Percentiles rank a stretch among this genome's conserved stretches.
Conservation (phyloP, 306 rosid genomes). For the Urtica urens region DNA sequence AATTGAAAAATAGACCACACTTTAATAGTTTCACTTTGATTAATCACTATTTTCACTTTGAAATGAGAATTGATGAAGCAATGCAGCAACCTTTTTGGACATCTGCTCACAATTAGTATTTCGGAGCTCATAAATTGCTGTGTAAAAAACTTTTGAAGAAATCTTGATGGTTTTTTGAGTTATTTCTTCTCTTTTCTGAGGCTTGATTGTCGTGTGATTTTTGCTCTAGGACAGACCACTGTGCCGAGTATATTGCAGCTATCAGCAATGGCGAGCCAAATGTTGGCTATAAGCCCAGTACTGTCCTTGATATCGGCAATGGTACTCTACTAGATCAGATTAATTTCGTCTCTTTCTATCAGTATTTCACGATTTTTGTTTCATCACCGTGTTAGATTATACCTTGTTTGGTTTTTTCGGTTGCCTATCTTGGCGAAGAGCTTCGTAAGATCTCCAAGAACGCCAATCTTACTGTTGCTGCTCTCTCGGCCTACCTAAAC, state of each 20-base stretch:
- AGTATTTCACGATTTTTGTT: conserved; percentile 12
- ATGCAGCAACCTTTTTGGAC: too few species aligned
- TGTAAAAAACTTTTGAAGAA: too few species aligned
- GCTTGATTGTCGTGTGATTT: neutral
- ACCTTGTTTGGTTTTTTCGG: conserved; percentile 55
- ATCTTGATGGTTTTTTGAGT: neutral
- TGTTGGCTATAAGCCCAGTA: conserved; percentile 64
- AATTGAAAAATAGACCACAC: too few species aligned
- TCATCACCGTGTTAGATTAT: conserved; percentile 38
- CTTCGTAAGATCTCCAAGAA: conserved; percentile 55
- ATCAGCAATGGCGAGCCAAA: conserved; percentile 60
- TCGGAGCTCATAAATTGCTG: too few species aligned
- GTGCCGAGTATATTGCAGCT: conserved; percentile 75
- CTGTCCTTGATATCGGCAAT: conserved; percentile 57
- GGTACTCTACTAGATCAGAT: conserved; percentile 22
- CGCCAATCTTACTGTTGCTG: conserved; percentile 55
- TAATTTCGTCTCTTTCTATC: neutral
- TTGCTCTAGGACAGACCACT: conserved; percentile 46
- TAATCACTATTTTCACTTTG: too few species aligned
- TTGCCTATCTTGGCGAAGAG: conserved; percentile 58
- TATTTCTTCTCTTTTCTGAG: conserved; percentile 1
- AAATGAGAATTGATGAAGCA: too few species aligned
- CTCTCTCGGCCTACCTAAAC: conserved; percentile 72
- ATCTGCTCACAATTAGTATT: too few species aligned
- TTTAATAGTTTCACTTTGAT: too few species aligned